Base-by-base conservation (phyloP, 2,329 filamentous ascomycete species). In the Hypoxylon sp. region DNA sequence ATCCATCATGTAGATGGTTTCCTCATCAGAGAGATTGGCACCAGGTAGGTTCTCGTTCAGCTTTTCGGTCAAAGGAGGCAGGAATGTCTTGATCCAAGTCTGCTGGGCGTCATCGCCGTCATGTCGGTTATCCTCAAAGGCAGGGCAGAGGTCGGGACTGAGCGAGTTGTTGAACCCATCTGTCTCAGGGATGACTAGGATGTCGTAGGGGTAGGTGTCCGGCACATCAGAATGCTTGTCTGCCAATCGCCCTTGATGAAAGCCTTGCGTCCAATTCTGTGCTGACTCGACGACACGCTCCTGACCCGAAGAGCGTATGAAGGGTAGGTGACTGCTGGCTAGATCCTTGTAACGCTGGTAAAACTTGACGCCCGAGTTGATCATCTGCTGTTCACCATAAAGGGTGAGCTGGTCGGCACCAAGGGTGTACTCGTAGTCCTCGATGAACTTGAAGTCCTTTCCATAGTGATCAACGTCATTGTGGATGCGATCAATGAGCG, bases 1-100 rank as follows among this genome's bases (percentile, higher is more conserved):
- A 63, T 96, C 91, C 91, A 97, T 96, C 23, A 97, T 68, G 49
- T 80, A 81, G 48, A 91, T 75, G 1, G 85, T 82, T 23, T 93
- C 85, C 1, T 74, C 65, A 8, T 77, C 66, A 2, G 80, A 82
- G 30, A 96, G 69, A 54, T 88, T 83, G 4, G 82, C 85, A 2
- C 88, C 88, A 0, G 79, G 79, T 0, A 97, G 76, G 53, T 87
- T 82, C 9, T 73, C 63, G 66, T 92, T 91, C 29, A 96, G 71
- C 5, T 90, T 83, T 2, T 77, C 70, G n/a, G 80, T 79, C 58
- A 96, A 89, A 0, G 82, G 71, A 0, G 84, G 82, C 1, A 84
- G 77, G 66, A 94, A 95, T 4, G 80, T 75, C 4, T 77, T 71
- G 0, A 76, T 75, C 81, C 87, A 96, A 2, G 69, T 69, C 0